A percentile compares a stretch with the other conserved stretches of the same genome.
Evolutionary conservation across 768 basidiomycete genomes (phyloP).

Genomic region (Lactarius quietus): DNA sequence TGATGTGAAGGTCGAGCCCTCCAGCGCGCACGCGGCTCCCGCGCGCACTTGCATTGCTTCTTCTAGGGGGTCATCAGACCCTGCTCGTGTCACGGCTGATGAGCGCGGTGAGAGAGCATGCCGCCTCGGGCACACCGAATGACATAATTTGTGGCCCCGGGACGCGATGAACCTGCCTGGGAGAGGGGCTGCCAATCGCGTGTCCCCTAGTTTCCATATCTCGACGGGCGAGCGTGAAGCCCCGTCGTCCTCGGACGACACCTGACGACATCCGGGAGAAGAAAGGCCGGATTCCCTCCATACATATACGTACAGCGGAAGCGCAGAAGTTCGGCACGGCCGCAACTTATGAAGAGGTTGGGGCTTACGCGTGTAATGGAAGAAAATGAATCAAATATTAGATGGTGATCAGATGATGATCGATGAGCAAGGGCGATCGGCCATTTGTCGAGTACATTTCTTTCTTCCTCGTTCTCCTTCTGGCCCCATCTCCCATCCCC

Average conservation of each 20-base stretch:
- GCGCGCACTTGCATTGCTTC: conserved; percentile 9
- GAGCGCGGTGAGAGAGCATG: background rate
- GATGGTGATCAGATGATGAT: background rate
- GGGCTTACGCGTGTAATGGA: too few species aligned
- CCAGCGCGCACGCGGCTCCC: conserved; percentile 4
- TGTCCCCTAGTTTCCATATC: conserved; percentile 19
- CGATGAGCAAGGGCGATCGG: background rate
- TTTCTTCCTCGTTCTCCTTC: background rate
- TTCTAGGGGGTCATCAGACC: conserved; percentile 12
- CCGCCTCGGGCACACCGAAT: conserved; percentile 8
- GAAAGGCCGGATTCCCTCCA: conserved; percentile 12
- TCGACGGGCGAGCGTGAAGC: conserved; percentile 8
- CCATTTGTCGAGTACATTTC: background rate
- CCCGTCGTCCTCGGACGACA: conserved; percentile 24
- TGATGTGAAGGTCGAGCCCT: background rate
- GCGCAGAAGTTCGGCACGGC: conserved; percentile 3
- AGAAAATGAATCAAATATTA: background rate
- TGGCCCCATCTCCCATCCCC: background rate
- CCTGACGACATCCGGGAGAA: conserved; percentile 19
- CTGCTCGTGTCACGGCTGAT: background rate
- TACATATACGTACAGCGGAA: conserved; percentile 9
- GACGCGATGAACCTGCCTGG: background rate
- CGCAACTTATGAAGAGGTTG: conserved; percentile 3
- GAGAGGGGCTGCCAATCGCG: conserved; percentile 20
- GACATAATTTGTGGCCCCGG: conserved; percentile 21